phyloP scores from a whole-genome alignment of 352 stramenopile genomes.

The Globisporangium apiculatum region DNA sequence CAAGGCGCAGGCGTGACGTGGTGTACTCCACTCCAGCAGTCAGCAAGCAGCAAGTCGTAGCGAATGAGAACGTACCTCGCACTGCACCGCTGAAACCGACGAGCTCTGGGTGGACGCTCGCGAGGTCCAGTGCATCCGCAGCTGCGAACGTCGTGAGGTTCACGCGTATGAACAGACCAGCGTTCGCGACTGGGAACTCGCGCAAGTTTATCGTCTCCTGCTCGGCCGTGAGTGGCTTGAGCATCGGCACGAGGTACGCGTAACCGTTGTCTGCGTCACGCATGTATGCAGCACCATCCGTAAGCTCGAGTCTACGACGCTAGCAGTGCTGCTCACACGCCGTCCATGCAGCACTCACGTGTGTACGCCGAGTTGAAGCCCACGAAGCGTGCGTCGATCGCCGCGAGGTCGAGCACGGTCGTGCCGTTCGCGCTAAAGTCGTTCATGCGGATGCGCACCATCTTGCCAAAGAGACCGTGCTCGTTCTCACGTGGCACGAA shows the following conservation, averaged over 20 bases:
- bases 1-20: not conserved
- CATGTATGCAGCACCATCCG: not conserved
- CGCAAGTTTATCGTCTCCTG: slow-evolving; percentile 56
- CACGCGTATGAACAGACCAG: slow-evolving; percentile 50
- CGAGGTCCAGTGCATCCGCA: slow-evolving; percentile 45
- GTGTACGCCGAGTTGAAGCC: slow-evolving; percentile 58
- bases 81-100: slow-evolving; percentile 64
- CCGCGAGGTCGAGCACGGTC: slow-evolving; percentile 39
- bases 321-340: no score
- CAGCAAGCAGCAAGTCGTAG: not conserved
- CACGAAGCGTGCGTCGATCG: slow-evolving; percentile 44
- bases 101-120: slow-evolving; percentile 30
- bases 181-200: slow-evolving; percentile 64
- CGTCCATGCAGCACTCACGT: slow-evolving; percentile 24
- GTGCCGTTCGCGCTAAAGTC: slow-evolving; percentile 34
- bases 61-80: slow-evolving; percentile 20
- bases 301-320: no score
- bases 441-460: slow-evolving; percentile 47
- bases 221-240: slow-evolving; percentile 28
- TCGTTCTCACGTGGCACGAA: slow-evolving; percentile 60
- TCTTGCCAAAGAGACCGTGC: slow-evolving; percentile 44
- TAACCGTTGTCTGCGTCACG: slow-evolving; percentile 35
- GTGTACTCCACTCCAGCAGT: not conserved
- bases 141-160: slow-evolving; percentile 42
- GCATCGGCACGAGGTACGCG: slow-evolving; percentile 58